Conservation (phyloP, 176 grass and related monocot genomes). For the Triticum dicoccoides region DNA sequence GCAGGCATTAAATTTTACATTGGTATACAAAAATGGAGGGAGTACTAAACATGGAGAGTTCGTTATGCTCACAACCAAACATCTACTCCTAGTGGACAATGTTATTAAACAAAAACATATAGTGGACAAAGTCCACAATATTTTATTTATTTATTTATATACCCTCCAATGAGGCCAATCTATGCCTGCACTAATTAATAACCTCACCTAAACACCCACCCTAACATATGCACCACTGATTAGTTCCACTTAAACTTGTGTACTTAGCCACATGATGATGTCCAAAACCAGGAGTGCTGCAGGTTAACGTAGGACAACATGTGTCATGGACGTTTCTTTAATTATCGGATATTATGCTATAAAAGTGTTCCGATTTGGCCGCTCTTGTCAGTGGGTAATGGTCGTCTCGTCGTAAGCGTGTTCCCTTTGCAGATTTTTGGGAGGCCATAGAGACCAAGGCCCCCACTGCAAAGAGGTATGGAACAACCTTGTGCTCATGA, state of each 20-base stretch:
- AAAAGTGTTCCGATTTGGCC: background rate
- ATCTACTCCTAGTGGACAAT: too few relatives aligned
- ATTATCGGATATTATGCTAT: background rate
- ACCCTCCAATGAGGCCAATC: background rate
- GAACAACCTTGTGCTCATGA: conserved; percentile 12
- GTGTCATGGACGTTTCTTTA: background rate
- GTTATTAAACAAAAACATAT: too few relatives aligned
- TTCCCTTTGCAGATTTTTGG: background rate
- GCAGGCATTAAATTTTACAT: too few relatives aligned
- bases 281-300: conserved; percentile 1
- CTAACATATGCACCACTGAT: too few relatives aligned
- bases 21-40: too few relatives aligned
- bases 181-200: background rate
- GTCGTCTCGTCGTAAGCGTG: background rate
- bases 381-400: background rate
- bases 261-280: background rate
- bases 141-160: background rate
- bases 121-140: background rate
- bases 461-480: background rate
- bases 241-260: background rate
- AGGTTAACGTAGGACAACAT: background rate
- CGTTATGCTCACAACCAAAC: background rate
- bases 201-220: too few relatives aligned
- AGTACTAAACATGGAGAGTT: background rate
- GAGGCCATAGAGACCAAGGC: background rate